phyloP scores from a whole-genome alignment of 495 filamentous ascomycete genomes.

The Aspergillus nanangensis region DNA sequence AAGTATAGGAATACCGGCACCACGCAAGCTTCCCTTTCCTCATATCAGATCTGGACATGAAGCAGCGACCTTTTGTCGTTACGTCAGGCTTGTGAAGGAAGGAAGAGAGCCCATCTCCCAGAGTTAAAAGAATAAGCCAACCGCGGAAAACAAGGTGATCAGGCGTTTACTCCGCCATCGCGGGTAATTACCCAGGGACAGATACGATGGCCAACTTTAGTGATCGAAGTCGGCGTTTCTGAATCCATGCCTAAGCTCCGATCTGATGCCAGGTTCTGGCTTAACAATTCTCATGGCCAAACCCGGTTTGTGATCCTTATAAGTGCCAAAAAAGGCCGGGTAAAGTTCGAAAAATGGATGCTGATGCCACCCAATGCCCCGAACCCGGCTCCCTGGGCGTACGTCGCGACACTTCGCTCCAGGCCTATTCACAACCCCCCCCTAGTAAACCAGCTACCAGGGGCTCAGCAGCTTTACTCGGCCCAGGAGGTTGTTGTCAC shows the following conservation, averaged over 20 bases:
- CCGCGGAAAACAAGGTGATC: no score
- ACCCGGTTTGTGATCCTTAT: constrained; percentile 22
- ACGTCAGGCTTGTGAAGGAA: no score
- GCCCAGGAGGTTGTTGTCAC: background rate
- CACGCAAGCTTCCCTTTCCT: no score
- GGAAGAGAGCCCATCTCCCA: no score
- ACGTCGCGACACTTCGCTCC: background rate
- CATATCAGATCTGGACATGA: no score
- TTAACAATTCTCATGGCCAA: constrained; percentile 21
- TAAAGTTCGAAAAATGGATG: constrained; percentile 23
- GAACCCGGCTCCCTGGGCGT: background rate
- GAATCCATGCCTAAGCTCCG: constrained; percentile 17
- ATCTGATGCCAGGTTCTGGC: constrained; percentile 26
- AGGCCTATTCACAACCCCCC: background rate
- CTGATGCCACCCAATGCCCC: constrained; percentile 8
- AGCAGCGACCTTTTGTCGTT: no score
- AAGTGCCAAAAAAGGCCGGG: constrained; percentile 14
- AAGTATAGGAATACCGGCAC: no score
- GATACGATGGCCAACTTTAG: constrained; percentile 29
- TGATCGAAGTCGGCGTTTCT: constrained; percentile 25
- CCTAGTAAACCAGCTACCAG: background rate
- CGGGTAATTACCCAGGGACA: no score
- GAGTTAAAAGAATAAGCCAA: no score
- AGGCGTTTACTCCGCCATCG: no score
- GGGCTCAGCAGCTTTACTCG: background rate